These are phyloP conservation scores for Colletotrichum lupini DNA, from an alignment of 2,329 filamentous ascomycete species.

Conservation along the genomic window DNA sequence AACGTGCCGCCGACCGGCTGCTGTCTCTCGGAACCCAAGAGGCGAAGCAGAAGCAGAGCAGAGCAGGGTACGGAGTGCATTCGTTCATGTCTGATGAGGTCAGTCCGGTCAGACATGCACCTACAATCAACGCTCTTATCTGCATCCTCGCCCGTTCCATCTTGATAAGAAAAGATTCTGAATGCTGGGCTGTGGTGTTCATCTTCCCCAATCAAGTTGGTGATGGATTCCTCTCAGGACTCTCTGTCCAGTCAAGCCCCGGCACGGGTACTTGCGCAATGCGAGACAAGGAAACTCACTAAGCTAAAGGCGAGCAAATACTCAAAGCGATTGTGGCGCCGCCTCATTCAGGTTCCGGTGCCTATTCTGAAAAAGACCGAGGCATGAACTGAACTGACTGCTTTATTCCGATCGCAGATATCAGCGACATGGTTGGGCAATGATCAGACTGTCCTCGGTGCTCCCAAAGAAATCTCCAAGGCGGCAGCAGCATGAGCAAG, in stretches of 20 bases:
- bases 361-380: neutral
- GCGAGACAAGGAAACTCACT: neutral
- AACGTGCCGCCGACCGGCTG: neutral
- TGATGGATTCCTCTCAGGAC: neutral
- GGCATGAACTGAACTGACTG: neutral
- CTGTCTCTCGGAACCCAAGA: neutral
- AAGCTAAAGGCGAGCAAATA: neutral
- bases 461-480: neutral
- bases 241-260: neutral
- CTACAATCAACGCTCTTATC: neutral
- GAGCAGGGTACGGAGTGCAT: too few species aligned
- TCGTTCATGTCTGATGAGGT: neutral
- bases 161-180: too few species aligned
- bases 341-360: slow-evolving; percentile 22
- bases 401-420: slow-evolving; percentile 13
- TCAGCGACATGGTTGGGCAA: neutral
- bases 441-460: neutral
- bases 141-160: too few species aligned
- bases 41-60: neutral
- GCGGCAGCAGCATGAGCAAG: neutral
- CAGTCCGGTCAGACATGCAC: neutral
- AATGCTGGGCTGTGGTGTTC: too few species aligned
- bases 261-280: neutral
- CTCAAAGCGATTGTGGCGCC: slow-evolving; percentile 6
- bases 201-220: neutral